Evolutionary conservation across 1,139 yeast genomes (phyloP), one percentile per base, ranked within the genome.

Genomic region (Hyphopichia burtonii): DNA sequence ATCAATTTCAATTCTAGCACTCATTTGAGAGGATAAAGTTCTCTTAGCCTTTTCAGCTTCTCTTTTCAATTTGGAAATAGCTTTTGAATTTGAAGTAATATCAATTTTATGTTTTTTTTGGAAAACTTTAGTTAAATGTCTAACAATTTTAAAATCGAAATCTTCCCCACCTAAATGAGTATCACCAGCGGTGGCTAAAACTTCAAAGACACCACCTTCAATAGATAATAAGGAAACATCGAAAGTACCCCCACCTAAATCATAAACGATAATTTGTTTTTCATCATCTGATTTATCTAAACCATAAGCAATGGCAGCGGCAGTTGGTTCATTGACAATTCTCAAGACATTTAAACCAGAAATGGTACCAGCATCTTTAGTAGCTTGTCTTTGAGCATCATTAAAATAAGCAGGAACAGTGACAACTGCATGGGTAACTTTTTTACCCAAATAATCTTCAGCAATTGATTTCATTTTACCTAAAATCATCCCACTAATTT

Each of bases 331-430:
- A 68, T 91, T 91, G 55, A 91, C 96, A 63, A 91, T 90, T 76
- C 98, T 86, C 63, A 90, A 79, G 46, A 91, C 96, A 59, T 87
- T 89, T 63, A 91, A 80, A 56, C 98, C 98, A 38, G 97, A 96
- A 76, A 91, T 91, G 48, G 88, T 79, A 75, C 97, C 98, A 42
- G 98, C 97, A 68, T 90, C 97, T 76, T 91, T 90, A 51, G 98
- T 91, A 49, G 98, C 98, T 71, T 91, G 97, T 77, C 97, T 86
- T 75, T 91, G 98, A 45, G 98, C 96, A 71, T 91, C 98, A 68
- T 91, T 93, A 76, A 91, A 91, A 74, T 91, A 91, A 44, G 98
- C 98, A 44, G 98, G 98, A 44, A 91, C 97, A 38, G 97, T 90
- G 51, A 90, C 96, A 52, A 90, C 97, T 33, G 96, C 96, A 58